These are phyloP conservation scores for Dactylellina cionopaga DNA, from an alignment of 2,329 filamentous ascomycete species.

Conservation along the genomic window DNA sequence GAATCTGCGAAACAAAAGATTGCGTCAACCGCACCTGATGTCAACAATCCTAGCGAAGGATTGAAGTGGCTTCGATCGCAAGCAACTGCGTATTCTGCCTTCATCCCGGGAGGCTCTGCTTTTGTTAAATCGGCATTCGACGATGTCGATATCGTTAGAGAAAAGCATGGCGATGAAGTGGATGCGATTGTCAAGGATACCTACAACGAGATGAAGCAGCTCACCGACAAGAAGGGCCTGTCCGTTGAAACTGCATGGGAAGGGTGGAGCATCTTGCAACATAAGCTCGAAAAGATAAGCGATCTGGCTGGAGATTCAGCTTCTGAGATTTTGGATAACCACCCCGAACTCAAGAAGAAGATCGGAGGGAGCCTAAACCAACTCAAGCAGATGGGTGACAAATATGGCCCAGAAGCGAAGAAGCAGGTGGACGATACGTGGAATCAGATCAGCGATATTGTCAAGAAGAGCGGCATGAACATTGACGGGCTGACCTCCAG, in stretches of 20 bases:
- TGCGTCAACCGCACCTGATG: conserved; percentile 6
- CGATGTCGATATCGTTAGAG: conserved; percentile 74
- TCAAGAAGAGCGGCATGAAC: conserved; percentile 62
- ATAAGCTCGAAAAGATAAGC: conserved; percentile 70
- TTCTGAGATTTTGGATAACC: conserved; percentile 75
- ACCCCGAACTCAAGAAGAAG: conserved; percentile 77
- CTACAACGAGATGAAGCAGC: conserved; percentile 67
- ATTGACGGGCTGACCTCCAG: not conserved
- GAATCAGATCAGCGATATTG: conserved; percentile 72
- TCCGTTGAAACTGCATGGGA: conserved; percentile 71
- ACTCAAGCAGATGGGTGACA: conserved; percentile 74
- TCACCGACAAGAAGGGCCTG: conserved; percentile 71
- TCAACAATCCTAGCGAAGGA: conserved; percentile 8
- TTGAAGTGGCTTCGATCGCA: conserved; percentile 13
- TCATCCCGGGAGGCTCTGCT: conserved; percentile 75
- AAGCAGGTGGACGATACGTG: conserved; percentile 79
- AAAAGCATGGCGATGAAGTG: conserved; percentile 75
- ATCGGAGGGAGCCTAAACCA: conserved; percentile 75
- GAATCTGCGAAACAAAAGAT: conserved; percentile 9
- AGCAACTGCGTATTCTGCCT: conserved; percentile 69
- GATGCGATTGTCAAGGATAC: conserved; percentile 74
- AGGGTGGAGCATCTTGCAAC: conserved; percentile 71
- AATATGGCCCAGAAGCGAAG: conserved; percentile 79
- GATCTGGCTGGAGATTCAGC: conserved; percentile 72
- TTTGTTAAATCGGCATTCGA: conserved; percentile 77